These are phyloP conservation scores for Phytopythium mirpurense DNA, from an alignment of 352 stramenopile genomes.

Conservation along the genomic window DNA sequence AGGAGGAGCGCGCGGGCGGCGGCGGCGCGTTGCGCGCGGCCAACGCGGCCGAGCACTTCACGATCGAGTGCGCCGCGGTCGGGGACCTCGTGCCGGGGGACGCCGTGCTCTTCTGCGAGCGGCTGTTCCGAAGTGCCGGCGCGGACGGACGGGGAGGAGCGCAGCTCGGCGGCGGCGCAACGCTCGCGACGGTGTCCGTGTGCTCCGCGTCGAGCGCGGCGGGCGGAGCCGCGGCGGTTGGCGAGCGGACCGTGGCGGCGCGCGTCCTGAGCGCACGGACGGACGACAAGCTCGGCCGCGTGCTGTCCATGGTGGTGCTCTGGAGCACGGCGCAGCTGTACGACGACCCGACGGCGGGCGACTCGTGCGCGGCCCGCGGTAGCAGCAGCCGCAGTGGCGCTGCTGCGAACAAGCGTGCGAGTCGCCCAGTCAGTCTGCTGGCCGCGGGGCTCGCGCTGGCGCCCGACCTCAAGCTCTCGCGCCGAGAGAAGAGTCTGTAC, in stretches of 20 bases:
- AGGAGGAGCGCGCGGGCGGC: slow-evolving; percentile 36
- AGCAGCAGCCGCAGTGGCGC: slow-evolving; percentile 15
- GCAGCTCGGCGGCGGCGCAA: too few species aligned
- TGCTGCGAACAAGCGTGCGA: slow-evolving; percentile 13
- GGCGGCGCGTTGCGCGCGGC: neutral
- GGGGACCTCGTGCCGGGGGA: slow-evolving; percentile 86
- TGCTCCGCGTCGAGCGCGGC: slow-evolving; percentile 42
- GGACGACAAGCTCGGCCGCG: slow-evolving; percentile 41
- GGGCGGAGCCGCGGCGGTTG: slow-evolving; percentile 32
- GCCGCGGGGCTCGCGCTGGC: slow-evolving; percentile 22
- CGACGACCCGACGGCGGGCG: slow-evolving; percentile 24
- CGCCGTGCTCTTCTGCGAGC: slow-evolving; percentile 90
- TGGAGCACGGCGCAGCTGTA: slow-evolving; percentile 81
- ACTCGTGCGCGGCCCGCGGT: slow-evolving; percentile 5
- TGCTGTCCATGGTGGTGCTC: slow-evolving; percentile 63
- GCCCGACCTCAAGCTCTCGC: slow-evolving; percentile 60
- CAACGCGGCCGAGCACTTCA: slow-evolving; percentile 57
- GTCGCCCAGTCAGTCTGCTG: slow-evolving; percentile 20
- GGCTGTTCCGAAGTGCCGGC: slow-evolving; percentile 42
- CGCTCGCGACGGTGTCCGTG: slow-evolving; percentile 24
- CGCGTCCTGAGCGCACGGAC: slow-evolving; percentile 42
- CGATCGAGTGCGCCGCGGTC: slow-evolving; percentile 59
- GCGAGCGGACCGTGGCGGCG: slow-evolving; percentile 70
- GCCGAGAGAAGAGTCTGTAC: slow-evolving; percentile 56
- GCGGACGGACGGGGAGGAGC: slow-evolving; percentile 17